Evolutionary conservation across 345 rosid species (phyloP), one percentile per base, ranked within the genome.

Genomic region (Jatropha curcas): DNA sequence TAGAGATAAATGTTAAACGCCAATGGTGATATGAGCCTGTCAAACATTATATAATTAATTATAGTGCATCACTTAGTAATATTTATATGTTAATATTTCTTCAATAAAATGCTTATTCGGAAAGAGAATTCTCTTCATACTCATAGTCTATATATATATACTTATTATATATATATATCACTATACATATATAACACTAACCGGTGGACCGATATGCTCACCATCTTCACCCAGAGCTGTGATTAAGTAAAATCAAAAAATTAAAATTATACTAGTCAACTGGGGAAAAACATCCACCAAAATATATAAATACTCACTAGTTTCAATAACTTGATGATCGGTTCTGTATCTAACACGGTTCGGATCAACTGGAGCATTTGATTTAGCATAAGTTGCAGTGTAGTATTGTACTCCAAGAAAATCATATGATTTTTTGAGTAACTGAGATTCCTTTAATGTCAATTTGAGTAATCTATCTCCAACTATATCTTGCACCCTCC

Each of bases 371-470:
- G 20, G 5, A 20, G 22, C 41, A 31, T 73, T 65, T 22, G 10
- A 19, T 24, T 31, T 11, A 2, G 64, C 76, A 58, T 73, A 73
- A 28, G 20, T 20, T 55, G 71, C 50, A 27, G 70, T 30, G 20
- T 73, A 73, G 30, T 73, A 66, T 14, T 73, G 65, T 20, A 73
- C 3, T 11, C 76, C 76, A 10, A 73, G n/a, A 58, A 65, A 56
- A 43, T 73, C 76, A 31, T 51, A 65, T 22, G 76, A 73, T 33
- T 46, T 56, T 57, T 57, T 65, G 1, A 73, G n/a, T 30, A 39
- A 2, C 7, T 20, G 24, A 0, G 24, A n/a, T 22, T 72, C 75
- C 2, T 25, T 25, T 4, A 0, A 16, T 5, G 60, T 60, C 52
- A 72, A 72, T 8, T 11, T 34, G 4, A 53, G 75, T 33, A 72